Base-by-base conservation (phyloP, 2,329 filamentous ascomycete genomes). In the Xylaria digitata region DNA sequence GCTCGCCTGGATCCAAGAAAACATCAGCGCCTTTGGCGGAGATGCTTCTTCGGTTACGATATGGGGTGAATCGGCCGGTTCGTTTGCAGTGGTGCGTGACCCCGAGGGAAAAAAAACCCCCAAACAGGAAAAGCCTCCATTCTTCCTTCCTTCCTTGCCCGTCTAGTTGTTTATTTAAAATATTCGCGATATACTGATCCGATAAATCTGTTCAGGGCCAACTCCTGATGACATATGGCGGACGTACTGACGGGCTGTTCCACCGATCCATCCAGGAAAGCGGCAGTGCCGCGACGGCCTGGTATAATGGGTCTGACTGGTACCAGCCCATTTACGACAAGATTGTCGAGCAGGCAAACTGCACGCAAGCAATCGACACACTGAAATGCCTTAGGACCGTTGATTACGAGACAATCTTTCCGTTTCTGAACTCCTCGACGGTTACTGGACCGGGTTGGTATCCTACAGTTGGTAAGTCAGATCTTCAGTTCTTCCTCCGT, bases 351-450 rank as follows among this genome's bases (percentile, higher is more conserved):
- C 79, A 82, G 53, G 82, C 82, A 0, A 83, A 83, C 54, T 89
- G 87, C 75, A 78, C 77, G 15, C 75, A 81, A 32, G 78, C 76
- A 9, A 76, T 76, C 9, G 82, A 85, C 67, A 81, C 80, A 0
- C 71, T 87, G 30, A 77, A 82, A 40, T 87, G 85, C 70, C 78
- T 90, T 37, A 82, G 87, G 6, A 75, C 77, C 4, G 75, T 86
- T 13, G 79, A 83, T 8, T 83, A 82, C 61, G 78, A 82, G 21
- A 75, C 72, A 2, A 75, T 87, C 7, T 86, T 86, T 67, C 71
- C 77, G 1, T 81, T 79, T 26, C 75, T 86, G 50, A 73, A 73
- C 37, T 65, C 73, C 65, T 82, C 85, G 64, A 71, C 73, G 40
- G 45, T 70, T 6, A 49, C 60, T 8, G 74, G 74, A 1, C 74